Evolutionary conservation across 1,284 basidiomycete genomes (phyloP), one percentile per base, ranked within the genome.

Genomic region (Ganoderma sp.): DNA sequence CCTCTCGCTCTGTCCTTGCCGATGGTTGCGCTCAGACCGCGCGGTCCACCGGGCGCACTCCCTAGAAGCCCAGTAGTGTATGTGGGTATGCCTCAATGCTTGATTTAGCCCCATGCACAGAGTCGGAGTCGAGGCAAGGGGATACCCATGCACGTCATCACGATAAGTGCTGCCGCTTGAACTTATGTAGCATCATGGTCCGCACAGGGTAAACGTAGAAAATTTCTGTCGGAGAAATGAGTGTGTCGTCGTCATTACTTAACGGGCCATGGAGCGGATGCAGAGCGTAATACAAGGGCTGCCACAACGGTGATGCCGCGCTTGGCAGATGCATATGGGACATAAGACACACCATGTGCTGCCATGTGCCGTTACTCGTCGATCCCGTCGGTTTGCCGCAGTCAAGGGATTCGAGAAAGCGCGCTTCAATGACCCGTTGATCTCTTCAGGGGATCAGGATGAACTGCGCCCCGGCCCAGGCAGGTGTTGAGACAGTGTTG

Each of bases 281-380:
- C 45, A 48, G 48, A 10, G 48, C 48, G 22, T 52, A 32, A 32
- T 32, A 25, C 48, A 10, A 52, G 10, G 25, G 22, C 48, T 52
- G 48, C 48, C 48, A 52, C 48, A 52, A 52, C 12, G 12, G 48
- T 52, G 48, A 52, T 52, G 48, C 22, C 48, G 48, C 22, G 48
- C 48, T 52, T 52, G 22, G 48, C 22, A 25, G 12, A 52, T 52
- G 22, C 48, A 50, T 50, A 25, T 50, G 48, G 22, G 22, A 52
- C 48, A 52, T 52, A 52, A 25, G 22, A 52, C 48, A 22, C 22
- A 25, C 22, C 48, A 52, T 39, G 37, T 39, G 12, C 22, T 14
- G 32, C 32, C 32, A 32, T 32, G 32, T n/a, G 12, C 22, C 48
- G 12, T 52, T 52, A 6, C 22, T 10, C 8, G 45, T 3, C 7